Conservation (phyloP, 1,284 basidiomycete genomes). For the Puccinia triticina region DNA sequence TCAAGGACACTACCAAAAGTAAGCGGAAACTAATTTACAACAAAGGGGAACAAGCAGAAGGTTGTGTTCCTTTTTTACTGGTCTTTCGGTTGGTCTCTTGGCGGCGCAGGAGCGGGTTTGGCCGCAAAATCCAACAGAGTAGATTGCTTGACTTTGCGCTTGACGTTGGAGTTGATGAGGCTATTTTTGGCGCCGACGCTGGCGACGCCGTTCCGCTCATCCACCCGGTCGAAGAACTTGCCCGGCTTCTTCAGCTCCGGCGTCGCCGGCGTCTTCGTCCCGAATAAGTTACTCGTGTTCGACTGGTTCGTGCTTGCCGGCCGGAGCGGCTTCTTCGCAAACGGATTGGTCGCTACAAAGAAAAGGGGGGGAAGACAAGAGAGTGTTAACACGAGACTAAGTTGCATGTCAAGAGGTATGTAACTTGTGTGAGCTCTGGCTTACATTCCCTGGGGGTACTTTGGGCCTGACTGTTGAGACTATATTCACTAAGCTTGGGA, state of each 20-base stretch:
- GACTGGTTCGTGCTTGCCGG: not conserved
- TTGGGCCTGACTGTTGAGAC: slow-evolving; percentile 16
- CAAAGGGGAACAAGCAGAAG: too few relatives aligned
- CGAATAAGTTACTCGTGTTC: not conserved
- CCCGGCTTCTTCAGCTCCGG: slow-evolving; percentile 29
- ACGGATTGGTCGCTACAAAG: slow-evolving; percentile 38
- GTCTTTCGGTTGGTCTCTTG: too few relatives aligned
- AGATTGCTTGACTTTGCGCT: slow-evolving; percentile 20
- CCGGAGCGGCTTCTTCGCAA: slow-evolving; percentile 26
- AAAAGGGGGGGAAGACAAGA: not conserved
- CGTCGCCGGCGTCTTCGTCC: not conserved
- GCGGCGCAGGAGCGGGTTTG: not conserved
- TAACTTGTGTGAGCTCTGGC: not conserved
- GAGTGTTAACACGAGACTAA: not conserved
- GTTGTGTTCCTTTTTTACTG: too few relatives aligned
- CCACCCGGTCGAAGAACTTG: slow-evolving; percentile 41
- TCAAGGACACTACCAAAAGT: too few relatives aligned
- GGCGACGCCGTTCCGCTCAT: slow-evolving; percentile 15
- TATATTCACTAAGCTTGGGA: slow-evolving; percentile 37
- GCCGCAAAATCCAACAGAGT: slow-evolving; percentile 25
- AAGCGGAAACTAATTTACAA: too few relatives aligned
- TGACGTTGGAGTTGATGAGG: not conserved
- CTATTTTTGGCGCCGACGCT: too few relatives aligned
- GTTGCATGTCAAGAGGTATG: not conserved
- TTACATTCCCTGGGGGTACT: slow-evolving; percentile 28